phyloP scores from a whole-genome alignment of 2,329 filamentous ascomycete species.

The Neocucurbitaria cava region DNA sequence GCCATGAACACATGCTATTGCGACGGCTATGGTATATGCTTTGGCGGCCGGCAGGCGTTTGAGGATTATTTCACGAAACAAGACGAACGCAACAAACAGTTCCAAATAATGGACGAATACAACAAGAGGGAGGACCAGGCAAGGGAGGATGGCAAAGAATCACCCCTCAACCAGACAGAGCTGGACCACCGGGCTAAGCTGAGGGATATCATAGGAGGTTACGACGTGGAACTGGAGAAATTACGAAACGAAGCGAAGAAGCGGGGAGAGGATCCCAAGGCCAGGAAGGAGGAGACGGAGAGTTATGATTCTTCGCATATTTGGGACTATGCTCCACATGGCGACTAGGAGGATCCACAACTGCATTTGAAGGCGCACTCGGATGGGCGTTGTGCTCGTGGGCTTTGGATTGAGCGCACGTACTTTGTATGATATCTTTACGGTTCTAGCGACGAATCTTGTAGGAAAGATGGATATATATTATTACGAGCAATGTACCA shows the following conservation, averaged over 20 bases:
- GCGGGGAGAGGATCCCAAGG: conserved; percentile 42
- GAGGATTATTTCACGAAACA: conserved; percentile 58
- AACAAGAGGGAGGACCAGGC: conserved; percentile 47
- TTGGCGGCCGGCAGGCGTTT: conserved; percentile 59
- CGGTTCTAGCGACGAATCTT: neutral
- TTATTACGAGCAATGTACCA: neutral
- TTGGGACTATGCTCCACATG: conserved; percentile 45
- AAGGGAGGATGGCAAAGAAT: conserved; percentile 34
- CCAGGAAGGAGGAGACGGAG: conserved; percentile 43
- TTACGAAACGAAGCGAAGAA: conserved; percentile 40
- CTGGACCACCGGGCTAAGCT: conserved; percentile 29
- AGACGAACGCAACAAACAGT: conserved; percentile 50
- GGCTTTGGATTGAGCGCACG: neutral
- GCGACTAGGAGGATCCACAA: conserved; percentile 9
- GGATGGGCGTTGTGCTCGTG: conserved; percentile 17
- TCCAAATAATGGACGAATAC: conserved; percentile 51
- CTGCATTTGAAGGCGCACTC: conserved; percentile 14
- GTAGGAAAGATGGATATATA: neutral
- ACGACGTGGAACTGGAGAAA: conserved; percentile 39
- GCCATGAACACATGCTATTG: conserved; percentile 62
- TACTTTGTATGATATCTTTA: neutral
- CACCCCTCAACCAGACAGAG: conserved; percentile 28
- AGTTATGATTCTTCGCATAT: conserved; percentile 42
- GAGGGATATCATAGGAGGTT: conserved; percentile 21
- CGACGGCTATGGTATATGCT: conserved; percentile 70